phyloP scores from a whole-genome alignment of 2,329 filamentous ascomycete genomes.

The Epichloe sibirici region DNA sequence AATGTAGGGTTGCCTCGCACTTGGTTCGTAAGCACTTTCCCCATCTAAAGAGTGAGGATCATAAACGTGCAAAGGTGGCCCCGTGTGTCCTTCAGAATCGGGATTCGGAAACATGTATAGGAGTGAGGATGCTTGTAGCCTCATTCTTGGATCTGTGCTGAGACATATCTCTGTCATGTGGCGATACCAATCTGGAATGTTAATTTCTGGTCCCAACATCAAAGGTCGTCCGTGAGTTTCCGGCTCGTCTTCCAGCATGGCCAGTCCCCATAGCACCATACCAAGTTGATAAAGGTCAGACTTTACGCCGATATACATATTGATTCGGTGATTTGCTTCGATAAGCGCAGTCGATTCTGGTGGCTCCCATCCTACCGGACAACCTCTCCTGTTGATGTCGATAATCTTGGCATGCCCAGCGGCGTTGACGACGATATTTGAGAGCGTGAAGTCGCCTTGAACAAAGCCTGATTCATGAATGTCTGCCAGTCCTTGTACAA shows the following conservation, averaged over 20 bases:
- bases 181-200: conserved; percentile 70
- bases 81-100: conserved; percentile 6
- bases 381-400: conserved; percentile 95
- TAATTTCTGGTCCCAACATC: conserved; percentile 39
- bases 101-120: conserved; percentile 51
- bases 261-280: conserved; percentile 93
- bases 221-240: conserved; percentile 67
- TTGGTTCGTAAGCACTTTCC: conserved; percentile 24
- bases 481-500: conserved; percentile 76
- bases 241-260: conserved; percentile 79
- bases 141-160: conserved; percentile 56
- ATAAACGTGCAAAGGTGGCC: conserved; percentile 26
- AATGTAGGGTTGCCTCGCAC: conserved; percentile 19
- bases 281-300: conserved; percentile 92
- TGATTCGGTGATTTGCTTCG: conserved; percentile 76
- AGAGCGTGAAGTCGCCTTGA: conserved; percentile 93
- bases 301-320: conserved; percentile 97
- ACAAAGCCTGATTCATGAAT: conserved; percentile 95
- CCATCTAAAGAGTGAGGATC: conserved; percentile 27
- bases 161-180: conserved; percentile 67
- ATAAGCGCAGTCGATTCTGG: conserved; percentile 81
- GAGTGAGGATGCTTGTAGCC: conserved; percentile 62
- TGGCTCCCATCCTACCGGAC: conserved; percentile 93
- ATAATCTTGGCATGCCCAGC: conserved; percentile 88
- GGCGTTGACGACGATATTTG: conserved; percentile 88